Evolutionary conservation across 768 basidiomycete species (phyloP).

Genomic region (Heimioporus sp.): DNA sequence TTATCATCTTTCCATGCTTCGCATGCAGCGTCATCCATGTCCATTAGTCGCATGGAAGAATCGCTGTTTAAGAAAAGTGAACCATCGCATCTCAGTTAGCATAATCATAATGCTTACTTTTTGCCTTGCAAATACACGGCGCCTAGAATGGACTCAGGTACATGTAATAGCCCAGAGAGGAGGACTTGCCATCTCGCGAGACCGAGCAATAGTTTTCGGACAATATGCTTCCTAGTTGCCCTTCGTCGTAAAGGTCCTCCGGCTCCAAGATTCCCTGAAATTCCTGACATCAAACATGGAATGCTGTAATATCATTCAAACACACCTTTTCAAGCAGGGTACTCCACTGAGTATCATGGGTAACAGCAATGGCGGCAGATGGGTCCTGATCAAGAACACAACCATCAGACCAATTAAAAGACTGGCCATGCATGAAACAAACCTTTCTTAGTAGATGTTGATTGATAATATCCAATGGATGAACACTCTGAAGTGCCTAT

Average conservation of each 20-base stretch:
- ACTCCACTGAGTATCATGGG: too few species aligned
- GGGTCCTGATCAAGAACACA: too few species aligned
- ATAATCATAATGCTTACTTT: background rate
- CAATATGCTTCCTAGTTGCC: background rate
- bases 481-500: background rate
- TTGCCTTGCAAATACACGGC: constrained; percentile 1
- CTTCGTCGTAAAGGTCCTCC: constrained; percentile 3
- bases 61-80: background rate
- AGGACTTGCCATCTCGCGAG: constrained; percentile 3
- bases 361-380: too few species aligned
- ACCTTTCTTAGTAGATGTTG: constrained; percentile 1
- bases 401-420: too few species aligned
- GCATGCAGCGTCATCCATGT: background rate
- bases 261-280: constrained; percentile 6
- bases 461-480: constrained; percentile 11
- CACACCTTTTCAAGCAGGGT: too few species aligned
- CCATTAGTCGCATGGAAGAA: constrained; percentile 3
- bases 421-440: too few species aligned
- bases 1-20: constrained; percentile 5
- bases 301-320: too few species aligned
- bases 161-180: background rate
- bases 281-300: background rate
- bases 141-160: constrained; percentile 1
- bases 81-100: background rate
- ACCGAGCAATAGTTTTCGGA: constrained; percentile 7